Evolutionary conservation across 495 filamentous ascomycete genomes (phyloP), one percentile per base, ranked within the genome.

Genomic region (Parathielavia hyrcaniae): DNA sequence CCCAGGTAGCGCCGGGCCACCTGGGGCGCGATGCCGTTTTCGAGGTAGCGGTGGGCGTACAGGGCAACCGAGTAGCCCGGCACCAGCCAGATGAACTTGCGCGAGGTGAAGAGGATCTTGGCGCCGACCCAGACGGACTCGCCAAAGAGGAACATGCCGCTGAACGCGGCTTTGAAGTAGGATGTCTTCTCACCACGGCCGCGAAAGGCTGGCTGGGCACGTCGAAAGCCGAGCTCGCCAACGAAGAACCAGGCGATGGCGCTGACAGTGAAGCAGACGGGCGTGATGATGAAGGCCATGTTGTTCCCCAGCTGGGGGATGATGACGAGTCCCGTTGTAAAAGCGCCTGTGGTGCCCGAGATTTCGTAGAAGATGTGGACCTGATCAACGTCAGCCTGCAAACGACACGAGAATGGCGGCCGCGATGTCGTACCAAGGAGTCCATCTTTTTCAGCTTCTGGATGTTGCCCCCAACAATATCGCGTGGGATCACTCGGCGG

Each of bases 341-440:
- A 73, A 11, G 73, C 73, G n/a, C 72, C 73, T 14, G 61, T 57
- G 0, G 74, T 77, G 20, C 75, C 75, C 1, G 72, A 61, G 4
- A 74, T 59, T 59, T 79, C 74, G 53, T 77, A 76, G 36, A 76
- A 73, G 20, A 78, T 77, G 55, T 79, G 74, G 3, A 73, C 57
- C 63, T 64, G 5, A 12, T 8, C 35, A 34, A 22, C 12, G 39
- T 45, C 6, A 30, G 44, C 16, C 1, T n/a, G 11, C 12, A 12
- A 14, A 11, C n/a, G 22, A 1, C 4, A 11, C n/a, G 32, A 6
- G 12, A n/a, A 3, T 5, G 14, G 5, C n/a, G 26, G 9, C 7
- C 9, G 30, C 11, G 39, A 38, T 23, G 23, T 1, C 38, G 6
- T 32, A 69, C 75, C 26, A 73, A 51, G n/a, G 71, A 71, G 60